Percentiles rank a stretch among this genome's conserved stretches.
Conservation (phyloP, 225 moss, liverwort and hornwort genomes). For the Thuidium tamariscinum region DNA sequence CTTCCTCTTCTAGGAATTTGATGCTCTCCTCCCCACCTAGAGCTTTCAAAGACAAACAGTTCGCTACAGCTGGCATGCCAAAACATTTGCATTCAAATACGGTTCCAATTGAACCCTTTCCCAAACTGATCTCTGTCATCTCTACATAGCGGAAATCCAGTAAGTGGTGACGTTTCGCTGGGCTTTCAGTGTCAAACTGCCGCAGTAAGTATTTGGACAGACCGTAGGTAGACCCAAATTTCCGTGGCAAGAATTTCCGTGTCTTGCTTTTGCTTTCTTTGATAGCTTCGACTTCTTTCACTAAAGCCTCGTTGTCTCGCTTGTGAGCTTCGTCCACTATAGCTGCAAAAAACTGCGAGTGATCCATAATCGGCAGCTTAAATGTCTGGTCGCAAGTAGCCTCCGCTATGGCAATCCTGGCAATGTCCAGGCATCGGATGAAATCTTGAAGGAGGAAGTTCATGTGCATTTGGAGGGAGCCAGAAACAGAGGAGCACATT, state of each 20-base stretch:
- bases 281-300: background rate
- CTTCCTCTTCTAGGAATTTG: conserved; percentile 12
- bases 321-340: conserved; percentile 34
- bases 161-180: background rate
- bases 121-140: conserved; percentile 13
- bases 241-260: conserved; percentile 19
- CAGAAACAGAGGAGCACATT: conserved; percentile 13
- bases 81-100: conserved; percentile 41
- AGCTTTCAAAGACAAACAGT: background rate
- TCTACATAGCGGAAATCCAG: conserved; percentile 17
- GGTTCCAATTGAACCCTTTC: conserved; percentile 15
- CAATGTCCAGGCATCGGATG: conserved; percentile 19
- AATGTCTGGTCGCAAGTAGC: conserved; percentile 21
- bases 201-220: conserved; percentile 21
- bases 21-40: conserved; percentile 9
- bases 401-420: conserved; percentile 32
- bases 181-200: background rate
- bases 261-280: conserved; percentile 13
- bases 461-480: conserved; percentile 26
- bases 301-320: conserved; percentile 4
- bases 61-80: conserved; percentile 23
- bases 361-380: conserved; percentile 29
- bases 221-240: conserved; percentile 21
- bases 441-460: conserved; percentile 34
- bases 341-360: conserved; percentile 22